These are phyloP conservation scores for Xylariaceae sp. DNA, from an alignment of 2,329 filamentous ascomycete genomes.

Conservation along the genomic window DNA sequence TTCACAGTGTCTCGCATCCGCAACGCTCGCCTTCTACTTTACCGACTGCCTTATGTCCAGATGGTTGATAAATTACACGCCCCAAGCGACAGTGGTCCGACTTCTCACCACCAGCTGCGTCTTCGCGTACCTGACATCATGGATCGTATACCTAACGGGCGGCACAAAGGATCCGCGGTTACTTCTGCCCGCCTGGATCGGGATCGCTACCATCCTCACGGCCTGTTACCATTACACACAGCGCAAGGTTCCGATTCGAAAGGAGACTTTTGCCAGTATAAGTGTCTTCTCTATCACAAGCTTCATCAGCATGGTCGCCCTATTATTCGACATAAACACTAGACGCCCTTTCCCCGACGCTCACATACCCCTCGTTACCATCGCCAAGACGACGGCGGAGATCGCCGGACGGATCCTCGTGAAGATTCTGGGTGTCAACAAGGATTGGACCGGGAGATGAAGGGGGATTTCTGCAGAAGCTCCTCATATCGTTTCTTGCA, in stretches of 20 bases:
- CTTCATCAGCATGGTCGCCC: constrained; percentile 67
- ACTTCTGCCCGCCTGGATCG: constrained; percentile 71
- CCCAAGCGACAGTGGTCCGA: constrained; percentile 72
- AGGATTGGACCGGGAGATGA: constrained; percentile 13
- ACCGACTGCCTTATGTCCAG: constrained; percentile 80
- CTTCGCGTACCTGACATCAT: constrained; percentile 70
- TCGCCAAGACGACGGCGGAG: constrained; percentile 20
- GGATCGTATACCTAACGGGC: constrained; percentile 63
- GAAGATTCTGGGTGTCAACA: constrained; percentile 27
- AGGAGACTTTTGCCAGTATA: constrained; percentile 72
- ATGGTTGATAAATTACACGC: constrained; percentile 81
- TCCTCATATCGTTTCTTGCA: background rate
- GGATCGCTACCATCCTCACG: constrained; percentile 68
- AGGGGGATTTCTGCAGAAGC: background rate
- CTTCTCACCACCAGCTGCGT: constrained; percentile 68
- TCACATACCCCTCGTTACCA: constrained; percentile 32
- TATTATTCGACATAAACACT: constrained; percentile 62
- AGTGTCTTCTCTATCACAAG: constrained; percentile 71
- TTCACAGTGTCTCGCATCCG: constrained; percentile 64
- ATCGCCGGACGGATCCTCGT: constrained; percentile 23
- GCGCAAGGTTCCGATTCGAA: constrained; percentile 72
- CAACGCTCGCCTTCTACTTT: constrained; percentile 76
- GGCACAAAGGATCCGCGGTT: constrained; percentile 65
- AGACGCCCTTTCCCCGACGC: constrained; percentile 53
- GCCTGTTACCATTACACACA: constrained; percentile 71